Conservation (phyloP, 768 basidiomycete species). For the Tylopilus cervinicoccineus region DNA sequence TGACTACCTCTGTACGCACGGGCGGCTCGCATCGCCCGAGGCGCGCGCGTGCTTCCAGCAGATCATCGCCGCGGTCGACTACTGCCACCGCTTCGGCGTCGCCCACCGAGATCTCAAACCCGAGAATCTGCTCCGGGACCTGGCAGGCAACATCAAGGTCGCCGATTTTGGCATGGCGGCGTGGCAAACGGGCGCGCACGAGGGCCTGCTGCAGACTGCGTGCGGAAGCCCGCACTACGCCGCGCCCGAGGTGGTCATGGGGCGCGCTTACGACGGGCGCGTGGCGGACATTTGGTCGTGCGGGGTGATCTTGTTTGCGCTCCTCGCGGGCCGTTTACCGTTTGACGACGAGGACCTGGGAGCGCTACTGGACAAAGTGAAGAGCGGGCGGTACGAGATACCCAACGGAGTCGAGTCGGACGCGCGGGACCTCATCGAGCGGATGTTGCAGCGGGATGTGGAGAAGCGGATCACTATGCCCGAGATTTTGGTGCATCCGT, state of each 20-base stretch:
- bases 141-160: constrained; percentile 84
- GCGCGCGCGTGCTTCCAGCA: constrained; percentile 89
- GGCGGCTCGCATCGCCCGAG: constrained; percentile 64
- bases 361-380: constrained; percentile 77
- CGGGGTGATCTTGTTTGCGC: constrained; percentile 86
- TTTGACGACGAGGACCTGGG: constrained; percentile 88
- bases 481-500: constrained; percentile 77
- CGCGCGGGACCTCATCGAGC: constrained; percentile 72
- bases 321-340: constrained; percentile 85
- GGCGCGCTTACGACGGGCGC: constrained; percentile 78
- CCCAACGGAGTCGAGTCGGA: constrained; percentile 62
- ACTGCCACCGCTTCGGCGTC: constrained; percentile 93
- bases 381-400: constrained; percentile 67
- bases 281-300: constrained; percentile 97
- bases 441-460: constrained; percentile 79
- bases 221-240: constrained; percentile 97
- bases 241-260: constrained; percentile 86
- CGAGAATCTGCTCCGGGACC: constrained; percentile 87
- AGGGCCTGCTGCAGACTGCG: constrained; percentile 67
- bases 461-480: constrained; percentile 76
- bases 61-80: constrained; percentile 87
- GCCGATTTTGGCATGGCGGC: constrained; percentile 98
- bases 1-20: constrained; percentile 81
- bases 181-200: constrained; percentile 66
- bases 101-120: constrained; percentile 94